Base-by-base conservation (phyloP, 768 basidiomycete species). In the Leccinum ochraceum region DNA sequence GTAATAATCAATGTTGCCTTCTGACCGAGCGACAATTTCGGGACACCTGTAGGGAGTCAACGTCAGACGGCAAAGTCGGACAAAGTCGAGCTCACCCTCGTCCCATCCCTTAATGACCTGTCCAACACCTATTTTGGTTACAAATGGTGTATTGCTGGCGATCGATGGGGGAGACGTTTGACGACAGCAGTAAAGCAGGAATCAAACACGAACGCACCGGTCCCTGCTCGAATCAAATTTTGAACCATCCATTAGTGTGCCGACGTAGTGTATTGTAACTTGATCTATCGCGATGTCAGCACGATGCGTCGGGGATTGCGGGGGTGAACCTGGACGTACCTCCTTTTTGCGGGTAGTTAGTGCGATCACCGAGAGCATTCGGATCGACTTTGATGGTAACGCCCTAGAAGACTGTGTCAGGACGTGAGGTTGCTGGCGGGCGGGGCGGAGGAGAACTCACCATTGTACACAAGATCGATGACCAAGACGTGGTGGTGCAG, bases 101-200 rank as follows among this genome's bases (percentile, higher is more conserved):
- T 94, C 93, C 94, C 92, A 95, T 32, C 93, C 91, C 69, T 81
- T 88, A 77, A 95, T 94, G 52, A 95, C 93, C 69, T 87, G 86
- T 8, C 90, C 89, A 20, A 85, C 78, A 50, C 93, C 91, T 63
- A 94, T 93, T 70, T 83, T 69, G 3, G 89, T 91, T 62, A 74
- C 67, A 72, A 94, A 94, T 1, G 90, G 83, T 0, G 4, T 3
- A 0, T 78, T 77, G 42, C 92, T 91, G 72, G 13, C n/a, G 26
- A 53, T 53, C 26, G 36, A 60, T 57, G 61, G 24, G 2, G 2
- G 51, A 60, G 59, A 60, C 66, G 58, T 65, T 48, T 11, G 24
- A 30, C 17, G 52, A 7, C 44, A 5, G 11, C 11, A 2, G 44
- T n/a, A 14, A 20, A 26, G 44, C 11, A 30, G 53, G 53, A 14